Percentiles rank a stretch among this genome's conserved stretches.
Evolutionary conservation across 2,329 filamentous ascomycete species (phyloP).

Genomic region (Fusarium udum): DNA sequence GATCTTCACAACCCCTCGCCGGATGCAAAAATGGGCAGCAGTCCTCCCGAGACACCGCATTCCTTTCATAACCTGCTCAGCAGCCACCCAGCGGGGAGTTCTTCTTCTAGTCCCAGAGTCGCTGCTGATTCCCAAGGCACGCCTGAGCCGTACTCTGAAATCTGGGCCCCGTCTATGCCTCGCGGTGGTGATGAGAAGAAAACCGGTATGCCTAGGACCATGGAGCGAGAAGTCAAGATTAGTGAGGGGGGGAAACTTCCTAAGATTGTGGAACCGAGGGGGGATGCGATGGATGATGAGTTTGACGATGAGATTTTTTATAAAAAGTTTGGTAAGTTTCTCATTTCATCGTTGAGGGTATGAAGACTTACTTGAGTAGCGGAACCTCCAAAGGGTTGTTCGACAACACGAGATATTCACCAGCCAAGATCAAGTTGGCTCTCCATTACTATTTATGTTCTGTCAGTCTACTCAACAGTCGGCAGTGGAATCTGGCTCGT

Average conservation of each 20-base stretch:
- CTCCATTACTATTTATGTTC: slow-evolving; percentile 54
- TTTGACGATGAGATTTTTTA: slow-evolving; percentile 46
- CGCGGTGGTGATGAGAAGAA: slow-evolving; percentile 1
- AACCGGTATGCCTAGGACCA: slow-evolving; percentile 6
- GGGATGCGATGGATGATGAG: slow-evolving; percentile 34
- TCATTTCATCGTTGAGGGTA: background rate
- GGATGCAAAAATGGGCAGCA: slow-evolving; percentile 23
- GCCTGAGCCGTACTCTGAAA: slow-evolving; percentile 33
- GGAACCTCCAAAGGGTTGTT: slow-evolving; percentile 48
- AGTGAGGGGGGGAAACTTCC: slow-evolving; percentile 2
- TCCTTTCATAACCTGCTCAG: slow-evolving; percentile 34
- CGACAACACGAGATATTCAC: slow-evolving; percentile 46
- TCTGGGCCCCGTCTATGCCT: slow-evolving; percentile 39
- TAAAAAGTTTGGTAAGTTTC: slow-evolving; percentile 45
- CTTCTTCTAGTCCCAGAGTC: slow-evolving; percentile 25
- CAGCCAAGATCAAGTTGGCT: slow-evolving; percentile 57
- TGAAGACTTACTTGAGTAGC: slow-evolving; percentile 18
- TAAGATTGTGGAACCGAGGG: slow-evolving; percentile 21
- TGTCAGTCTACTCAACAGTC: slow-evolving; percentile 70
- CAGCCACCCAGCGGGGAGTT: slow-evolving; percentile 5
- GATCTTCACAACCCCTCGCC: slow-evolving; percentile 22
- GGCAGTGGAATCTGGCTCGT: slow-evolving; percentile 74
- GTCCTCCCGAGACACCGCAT: slow-evolving; percentile 36
- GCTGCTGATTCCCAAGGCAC: slow-evolving; percentile 2
- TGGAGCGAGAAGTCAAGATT: slow-evolving; percentile 1